Conservation (phyloP, 805 yeast genomes). For the Barnettozyma siamensis region DNA sequence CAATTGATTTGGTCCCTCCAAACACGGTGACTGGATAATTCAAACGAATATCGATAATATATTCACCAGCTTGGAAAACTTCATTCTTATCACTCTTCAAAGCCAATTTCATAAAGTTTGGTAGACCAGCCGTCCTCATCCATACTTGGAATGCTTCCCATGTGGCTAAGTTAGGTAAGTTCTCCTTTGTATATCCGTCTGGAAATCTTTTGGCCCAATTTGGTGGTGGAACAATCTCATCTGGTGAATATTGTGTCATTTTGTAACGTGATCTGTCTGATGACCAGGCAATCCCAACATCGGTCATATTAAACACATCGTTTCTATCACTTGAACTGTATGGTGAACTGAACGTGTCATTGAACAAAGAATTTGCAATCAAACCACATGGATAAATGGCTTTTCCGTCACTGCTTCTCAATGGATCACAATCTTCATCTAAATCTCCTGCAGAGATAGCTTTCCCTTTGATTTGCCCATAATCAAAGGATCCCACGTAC, state of each 20-base stretch:
- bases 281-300: conserved; percentile 76
- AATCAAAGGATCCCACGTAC: conserved; percentile 80
- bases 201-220: conserved; percentile 81
- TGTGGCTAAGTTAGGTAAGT: conserved; percentile 65
- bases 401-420: conserved; percentile 47
- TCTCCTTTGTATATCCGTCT: conserved; percentile 79
- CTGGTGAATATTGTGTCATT: conserved; percentile 60
- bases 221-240: conserved; percentile 88
- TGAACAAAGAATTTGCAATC: conserved; percentile 87
- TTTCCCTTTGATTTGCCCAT: conserved; percentile 72
- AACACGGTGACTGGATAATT: conserved; percentile 78
- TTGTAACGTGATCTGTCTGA: conserved; percentile 69
- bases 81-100: conserved; percentile 56
- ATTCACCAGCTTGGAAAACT: conserved; percentile 57
- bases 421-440: conserved; percentile 54
- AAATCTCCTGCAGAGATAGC: conserved; percentile 52
- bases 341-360: conserved; percentile 71
- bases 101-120: conserved; percentile 76
- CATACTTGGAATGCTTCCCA: conserved; percentile 92
- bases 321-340: conserved; percentile 17
- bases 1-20: conserved; percentile 85
- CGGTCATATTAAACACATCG: conserved; percentile 20
- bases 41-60: conserved; percentile 58
- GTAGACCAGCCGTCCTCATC: conserved; percentile 97
- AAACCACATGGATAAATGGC: conserved; percentile 92